Base-by-base conservation (phyloP, 352 stramenopile genomes). In the Albugo candida region DNA sequence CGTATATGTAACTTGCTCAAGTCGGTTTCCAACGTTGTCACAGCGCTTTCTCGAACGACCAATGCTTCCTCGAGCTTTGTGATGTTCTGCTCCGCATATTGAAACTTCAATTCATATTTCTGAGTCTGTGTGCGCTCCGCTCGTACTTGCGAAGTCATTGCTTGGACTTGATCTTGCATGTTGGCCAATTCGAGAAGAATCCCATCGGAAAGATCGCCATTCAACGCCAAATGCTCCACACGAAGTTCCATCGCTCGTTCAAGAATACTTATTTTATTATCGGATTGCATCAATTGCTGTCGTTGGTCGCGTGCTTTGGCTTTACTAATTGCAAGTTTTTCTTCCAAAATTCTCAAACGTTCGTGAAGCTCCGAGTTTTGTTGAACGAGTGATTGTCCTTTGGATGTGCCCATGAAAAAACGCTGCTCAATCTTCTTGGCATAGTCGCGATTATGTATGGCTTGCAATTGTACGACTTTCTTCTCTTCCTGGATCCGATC, bases 361-460 rank as follows among this genome's bases (percentile, higher is more conserved):
- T 45, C 60, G 8, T 53, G 55, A 10, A 89, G 55, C 13, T 85
- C 67, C 11, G 81, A 17, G 38, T 85, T 80, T 49, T 67, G 67
- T 39, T 86, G 66, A 24, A 74, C 61, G 5, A 84, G 52, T 3
- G 71, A 74, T 55, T 83, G 65, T 2, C 64, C 65, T 13, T 84
- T 83, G 24, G 24, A 31, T 1, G 72, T 66, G 24, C 72, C 72
- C 61, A 81, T 66, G 51, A 83, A 86, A 40, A 87, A 81, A 38
- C 71, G 70, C 52, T 83, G 70, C 54, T 91, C 77, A 41, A 87
- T 86, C 44, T 82, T 82, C 56, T 85, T 82, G 20, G 72, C 77
- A 44, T 89, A 91, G 54, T 86, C 74, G 24, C 77, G 66, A 34
- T 86, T 87, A 36, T 51, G 59, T 43, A 86, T 84, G n/a, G 77